Base-by-base conservation (phyloP, 208 protist genomes). In the Phytomonas francai region DNA sequence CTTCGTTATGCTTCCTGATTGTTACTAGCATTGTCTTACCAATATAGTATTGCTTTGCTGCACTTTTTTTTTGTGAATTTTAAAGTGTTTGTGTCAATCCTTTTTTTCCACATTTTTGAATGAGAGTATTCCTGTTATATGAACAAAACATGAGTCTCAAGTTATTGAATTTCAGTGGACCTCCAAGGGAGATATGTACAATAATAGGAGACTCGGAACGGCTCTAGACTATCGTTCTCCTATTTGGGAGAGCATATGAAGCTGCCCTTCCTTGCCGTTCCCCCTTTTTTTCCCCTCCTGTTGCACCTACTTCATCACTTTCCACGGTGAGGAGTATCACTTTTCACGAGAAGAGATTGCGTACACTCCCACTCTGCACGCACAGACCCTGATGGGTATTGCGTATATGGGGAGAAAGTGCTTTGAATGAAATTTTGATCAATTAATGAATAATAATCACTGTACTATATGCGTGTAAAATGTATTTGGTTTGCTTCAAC, bases 21-120 rank as follows among this genome's bases (percentile, higher is more conserved):
- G 39, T 54, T 42, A 30, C 25, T 39, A 39, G 3, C 9, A 39
- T 39, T 39, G n/a, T 39, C 3, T 25, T 29, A 59, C 16, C 6
- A 31, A 65, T 70, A 28, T 32, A 34, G 57, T 60, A 60, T 30
- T 60, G 9, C 36, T 64, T 59, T 39, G 9, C 51, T 32, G 30
- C 31, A 31, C 32, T 63, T 64, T 31, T 63, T 70, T 70, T 70
- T 61, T 3, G 30, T 65, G 42, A 32, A 54, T 70, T 63, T 12
- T 60, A 34, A 60, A 34, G 22, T 22, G 22, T 57, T 32, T 27
- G 63, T 54, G 32, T 54, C 14, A 28, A 70, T 63, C 22, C 29
- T 8, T 6, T 11, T 56, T 68, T 11, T 19, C 33, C 31, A 7
- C n/a, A 57, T 31, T 56, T 60, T 68, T 6, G 5, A 63, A 12